Percentiles rank a stretch among this genome's conserved stretches.
Evolutionary conservation across 2,329 filamentous ascomycete species (phyloP).

Genomic region (Exserohilum turcica): DNA sequence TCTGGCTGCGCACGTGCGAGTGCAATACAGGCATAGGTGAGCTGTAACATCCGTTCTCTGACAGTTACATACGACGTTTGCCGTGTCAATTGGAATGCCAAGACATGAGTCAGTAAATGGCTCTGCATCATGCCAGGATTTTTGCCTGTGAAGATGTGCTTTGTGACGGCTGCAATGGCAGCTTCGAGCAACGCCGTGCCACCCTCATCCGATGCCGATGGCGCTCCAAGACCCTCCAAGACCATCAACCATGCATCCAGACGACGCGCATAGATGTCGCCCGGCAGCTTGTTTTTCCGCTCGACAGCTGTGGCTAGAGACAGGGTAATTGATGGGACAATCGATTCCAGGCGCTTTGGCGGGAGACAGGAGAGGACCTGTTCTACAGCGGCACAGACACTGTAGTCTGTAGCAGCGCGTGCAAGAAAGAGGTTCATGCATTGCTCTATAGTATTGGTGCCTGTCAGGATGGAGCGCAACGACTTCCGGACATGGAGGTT

Average conservation of each 20-base stretch:
- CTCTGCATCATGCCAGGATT: not conserved
- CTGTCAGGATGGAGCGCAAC: constrained; percentile 9
- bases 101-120: constrained; percentile 5
- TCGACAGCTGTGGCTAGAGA: constrained; percentile 11
- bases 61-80: not conserved
- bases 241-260: constrained; percentile 27
- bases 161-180: constrained; percentile 4
- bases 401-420: constrained; percentile 2
- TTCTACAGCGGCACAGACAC: constrained; percentile 5
- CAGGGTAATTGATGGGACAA: constrained; percentile 15
- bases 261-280: not conserved
- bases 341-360: constrained; percentile 3
- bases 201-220: not conserved
- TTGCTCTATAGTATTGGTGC: not conserved
- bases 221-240: constrained; percentile 23
- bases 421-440: not conserved
- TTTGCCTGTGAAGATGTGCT: constrained; percentile 1
- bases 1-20: not conserved
- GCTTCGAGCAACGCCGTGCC: not conserved
- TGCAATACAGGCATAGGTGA: not conserved
- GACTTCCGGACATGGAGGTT: not conserved
- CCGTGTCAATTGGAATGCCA: constrained; percentile 3
- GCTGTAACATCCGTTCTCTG: constrained; percentile 4
- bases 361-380: constrained; percentile 22
- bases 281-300: not conserved